Evolutionary conservation across 1,284 basidiomycete species (phyloP).

Genomic region (Ceratobasidium sp.): DNA sequence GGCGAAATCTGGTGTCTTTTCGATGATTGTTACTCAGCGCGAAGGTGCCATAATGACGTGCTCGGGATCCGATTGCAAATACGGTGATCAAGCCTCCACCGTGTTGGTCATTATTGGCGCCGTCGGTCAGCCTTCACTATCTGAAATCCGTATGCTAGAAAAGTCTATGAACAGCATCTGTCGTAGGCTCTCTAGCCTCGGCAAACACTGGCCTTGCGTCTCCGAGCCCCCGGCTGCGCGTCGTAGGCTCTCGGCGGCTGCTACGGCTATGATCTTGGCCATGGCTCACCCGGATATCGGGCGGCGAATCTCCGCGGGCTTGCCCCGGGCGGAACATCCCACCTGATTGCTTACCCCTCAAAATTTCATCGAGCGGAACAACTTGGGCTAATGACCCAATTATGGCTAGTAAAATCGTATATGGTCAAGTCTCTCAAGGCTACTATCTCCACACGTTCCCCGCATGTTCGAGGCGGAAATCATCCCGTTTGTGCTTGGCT

Average conservation of each 20-base stretch:
- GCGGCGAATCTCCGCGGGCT: slow-evolving; percentile 4
- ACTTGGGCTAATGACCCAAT: too few relatives aligned
- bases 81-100: neutral
- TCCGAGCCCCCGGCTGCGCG: neutral
- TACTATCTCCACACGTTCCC: neutral
- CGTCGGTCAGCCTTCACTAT: slow-evolving; percentile 1
- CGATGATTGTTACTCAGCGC: slow-evolving; percentile 22
- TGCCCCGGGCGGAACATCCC: slow-evolving; percentile 29
- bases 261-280: neutral
- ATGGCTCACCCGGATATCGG: neutral
- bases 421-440: slow-evolving; percentile 5
- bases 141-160: neutral
- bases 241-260: neutral
- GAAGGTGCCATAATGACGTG: slow-evolving; percentile 24
- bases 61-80: slow-evolving; percentile 15
- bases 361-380: too few relatives aligned
- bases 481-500: neutral
- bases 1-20: neutral
- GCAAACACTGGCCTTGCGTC: neutral
- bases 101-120: slow-evolving; percentile 5
- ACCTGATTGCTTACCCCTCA: slow-evolving; percentile 10
- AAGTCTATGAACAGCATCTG: neutral
- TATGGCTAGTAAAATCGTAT: neutral
- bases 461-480: slow-evolving; percentile 25
- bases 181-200: neutral